These are phyloP conservation scores for Wickerhamiella nectarea DNA, from an alignment of 805 yeast genomes.

Conservation along the genomic window DNA sequence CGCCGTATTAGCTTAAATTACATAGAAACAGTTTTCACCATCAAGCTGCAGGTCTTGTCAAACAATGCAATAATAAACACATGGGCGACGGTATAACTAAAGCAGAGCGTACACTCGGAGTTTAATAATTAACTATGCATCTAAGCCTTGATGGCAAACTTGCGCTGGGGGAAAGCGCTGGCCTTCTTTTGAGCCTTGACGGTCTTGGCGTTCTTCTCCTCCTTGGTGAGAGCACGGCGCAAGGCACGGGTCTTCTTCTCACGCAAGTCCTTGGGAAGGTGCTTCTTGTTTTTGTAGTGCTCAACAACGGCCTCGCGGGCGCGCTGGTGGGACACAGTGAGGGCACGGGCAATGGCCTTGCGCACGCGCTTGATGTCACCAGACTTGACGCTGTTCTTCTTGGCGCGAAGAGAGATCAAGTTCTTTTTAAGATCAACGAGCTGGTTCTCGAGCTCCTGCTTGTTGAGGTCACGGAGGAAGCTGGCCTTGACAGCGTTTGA, in stretches of 20 bases:
- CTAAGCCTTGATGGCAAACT: slow-evolving; percentile 96
- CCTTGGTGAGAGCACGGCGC: slow-evolving; percentile 88
- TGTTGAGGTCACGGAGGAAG: slow-evolving; percentile 94
- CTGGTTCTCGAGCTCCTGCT: slow-evolving; percentile 90
- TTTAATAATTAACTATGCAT: slow-evolving; percentile 1
- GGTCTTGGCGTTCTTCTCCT: slow-evolving; percentile 71
- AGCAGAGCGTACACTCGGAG: background rate
- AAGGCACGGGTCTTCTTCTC: slow-evolving; percentile 99
- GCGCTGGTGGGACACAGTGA: slow-evolving; percentile 91
- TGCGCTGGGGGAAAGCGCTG: slow-evolving; percentile 96
- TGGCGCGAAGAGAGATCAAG: slow-evolving; percentile 90
- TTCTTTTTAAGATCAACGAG: slow-evolving; percentile 93
- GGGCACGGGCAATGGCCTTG: slow-evolving; percentile 96
- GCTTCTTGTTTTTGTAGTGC: slow-evolving; percentile 75
- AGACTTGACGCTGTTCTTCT: slow-evolving; percentile 45
- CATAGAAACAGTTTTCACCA: too few relatives aligned
- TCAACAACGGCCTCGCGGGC: slow-evolving; percentile 92
- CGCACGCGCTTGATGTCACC: slow-evolving; percentile 96
- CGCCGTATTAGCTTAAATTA: background rate
- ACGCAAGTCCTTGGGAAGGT: slow-evolving; percentile 96
- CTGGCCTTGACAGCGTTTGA: slow-evolving; percentile 52
- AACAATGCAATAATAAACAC: too few relatives aligned
- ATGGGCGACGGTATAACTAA: too few relatives aligned
- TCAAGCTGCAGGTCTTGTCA: too few relatives aligned
- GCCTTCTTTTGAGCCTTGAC: slow-evolving; percentile 83